Conservation (phyloP, 148 eudicot species). For the Bassia scoparia region DNA sequence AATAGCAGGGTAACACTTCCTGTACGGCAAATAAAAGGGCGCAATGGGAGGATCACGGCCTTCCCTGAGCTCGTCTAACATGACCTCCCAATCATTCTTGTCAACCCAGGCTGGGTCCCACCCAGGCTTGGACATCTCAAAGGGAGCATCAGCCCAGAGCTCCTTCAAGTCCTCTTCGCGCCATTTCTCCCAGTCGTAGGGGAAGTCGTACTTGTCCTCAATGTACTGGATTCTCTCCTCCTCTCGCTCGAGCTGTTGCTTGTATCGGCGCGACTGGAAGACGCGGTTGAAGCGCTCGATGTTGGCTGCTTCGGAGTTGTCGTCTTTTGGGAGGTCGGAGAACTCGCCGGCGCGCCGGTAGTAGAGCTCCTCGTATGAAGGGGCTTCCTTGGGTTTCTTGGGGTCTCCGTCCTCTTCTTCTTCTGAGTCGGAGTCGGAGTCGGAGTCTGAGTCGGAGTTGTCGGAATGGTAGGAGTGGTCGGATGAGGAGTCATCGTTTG, state of each 20-base stretch:
- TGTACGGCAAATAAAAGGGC: slow-evolving; percentile 71
- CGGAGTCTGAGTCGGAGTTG: slow-evolving; percentile 9
- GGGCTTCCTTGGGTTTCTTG: slow-evolving; percentile 16
- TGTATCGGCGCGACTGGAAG: slow-evolving; percentile 30
- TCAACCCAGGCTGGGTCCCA: slow-evolving; percentile 81
- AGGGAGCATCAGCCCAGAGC: slow-evolving; percentile 75
- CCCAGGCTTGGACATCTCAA: slow-evolving; percentile 47
- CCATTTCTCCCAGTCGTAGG: slow-evolving; percentile 66
- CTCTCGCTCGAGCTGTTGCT: slow-evolving; percentile 20
- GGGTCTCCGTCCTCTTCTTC: slow-evolving; percentile 16
- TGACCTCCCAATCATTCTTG: slow-evolving; percentile 45
- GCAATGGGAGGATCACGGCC: slow-evolving; percentile 74
- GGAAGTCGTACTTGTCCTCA: slow-evolving; percentile 57
- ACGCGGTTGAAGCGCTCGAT: slow-evolving; percentile 29
- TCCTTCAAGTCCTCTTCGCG: slow-evolving; percentile 66
- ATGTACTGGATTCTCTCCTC: not conserved
- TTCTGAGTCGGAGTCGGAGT: slow-evolving; percentile 1
- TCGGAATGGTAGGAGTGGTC: slow-evolving; percentile 7
- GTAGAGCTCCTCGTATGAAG: not conserved
- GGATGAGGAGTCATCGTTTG: not conserved
- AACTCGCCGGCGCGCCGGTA: slow-evolving; percentile 24
- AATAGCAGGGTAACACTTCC: slow-evolving; percentile 65
- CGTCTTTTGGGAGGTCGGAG: slow-evolving; percentile 24
- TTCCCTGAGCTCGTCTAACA: slow-evolving; percentile 36
- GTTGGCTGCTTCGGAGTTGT: slow-evolving; percentile 39